phyloP scores from a whole-genome alignment of 257 asterid species.

The Solanum habrochaites region DNA sequence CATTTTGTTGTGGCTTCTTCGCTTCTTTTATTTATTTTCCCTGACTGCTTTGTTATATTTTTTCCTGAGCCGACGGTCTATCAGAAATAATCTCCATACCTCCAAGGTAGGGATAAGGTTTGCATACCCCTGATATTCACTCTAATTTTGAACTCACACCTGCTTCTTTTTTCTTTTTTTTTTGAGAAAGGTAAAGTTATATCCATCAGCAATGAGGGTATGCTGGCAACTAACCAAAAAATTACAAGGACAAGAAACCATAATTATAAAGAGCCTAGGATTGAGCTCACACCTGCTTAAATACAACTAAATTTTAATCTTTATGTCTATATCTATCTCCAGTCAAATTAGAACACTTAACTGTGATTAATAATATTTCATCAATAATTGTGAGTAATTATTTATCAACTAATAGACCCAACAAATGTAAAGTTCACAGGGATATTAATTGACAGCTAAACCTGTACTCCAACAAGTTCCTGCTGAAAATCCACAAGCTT shows the following conservation, averaged over 20 bases:
- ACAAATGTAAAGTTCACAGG: background rate
- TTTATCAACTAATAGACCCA: background rate
- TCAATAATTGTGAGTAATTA: background rate
- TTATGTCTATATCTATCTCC: background rate
- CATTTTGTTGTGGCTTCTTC: background rate
- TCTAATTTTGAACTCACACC: background rate
- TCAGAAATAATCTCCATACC: background rate
- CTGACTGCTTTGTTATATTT: background rate
- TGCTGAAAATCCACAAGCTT: conserved; percentile 75
- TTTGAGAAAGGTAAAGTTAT: background rate
- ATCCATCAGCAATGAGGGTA: background rate
- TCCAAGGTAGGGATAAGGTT: background rate
- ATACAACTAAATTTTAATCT: background rate
- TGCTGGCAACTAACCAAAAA: background rate
- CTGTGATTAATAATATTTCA: background rate
- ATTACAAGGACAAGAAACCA: background rate
- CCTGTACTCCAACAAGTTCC: conserved; percentile 60
- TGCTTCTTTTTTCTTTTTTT: background rate
- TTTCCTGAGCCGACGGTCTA: background rate
- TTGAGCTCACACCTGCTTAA: background rate
- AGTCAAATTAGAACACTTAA: background rate
- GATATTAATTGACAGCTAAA: background rate
- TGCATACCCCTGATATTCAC: background rate
- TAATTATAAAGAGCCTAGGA: background rate
- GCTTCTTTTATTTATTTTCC: background rate